Evolutionary conservation across 257 asterid species (phyloP).

Genomic region (Salvia miltiorrhiza): DNA sequence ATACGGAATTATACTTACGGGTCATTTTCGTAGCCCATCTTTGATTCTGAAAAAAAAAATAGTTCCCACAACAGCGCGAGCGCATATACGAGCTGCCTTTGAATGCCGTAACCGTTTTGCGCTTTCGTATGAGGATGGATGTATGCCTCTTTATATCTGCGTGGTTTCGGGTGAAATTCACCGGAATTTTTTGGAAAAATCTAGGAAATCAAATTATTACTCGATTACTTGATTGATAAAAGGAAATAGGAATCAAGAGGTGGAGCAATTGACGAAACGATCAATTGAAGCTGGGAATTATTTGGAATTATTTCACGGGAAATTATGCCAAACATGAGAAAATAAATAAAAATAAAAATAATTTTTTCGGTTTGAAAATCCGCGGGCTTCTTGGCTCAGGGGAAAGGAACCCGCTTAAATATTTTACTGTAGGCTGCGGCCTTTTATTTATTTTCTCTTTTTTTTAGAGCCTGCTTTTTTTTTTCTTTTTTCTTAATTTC

Average conservation of each 20-base stretch:
- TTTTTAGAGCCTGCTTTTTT: too few species aligned
- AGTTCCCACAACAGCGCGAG: neutral
- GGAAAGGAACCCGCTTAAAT: neutral
- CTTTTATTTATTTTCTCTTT: too few species aligned
- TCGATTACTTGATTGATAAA: neutral
- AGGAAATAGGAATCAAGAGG: neutral
- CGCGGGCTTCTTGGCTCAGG: neutral
- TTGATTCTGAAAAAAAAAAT: neutral
- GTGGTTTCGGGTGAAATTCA: neutral
- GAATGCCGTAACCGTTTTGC: neutral
- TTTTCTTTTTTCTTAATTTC: neutral
- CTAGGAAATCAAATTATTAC: neutral
- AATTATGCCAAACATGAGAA: neutral
- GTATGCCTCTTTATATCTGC: neutral
- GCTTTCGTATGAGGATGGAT: neutral
- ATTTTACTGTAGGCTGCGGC: too few species aligned
- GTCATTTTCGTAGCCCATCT: constrained; percentile 38
- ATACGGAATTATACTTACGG: constrained; percentile 4
- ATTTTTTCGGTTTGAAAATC: constrained; percentile 8
- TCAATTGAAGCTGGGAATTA: neutral
- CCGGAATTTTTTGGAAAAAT: neutral
- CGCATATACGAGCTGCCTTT: neutral
- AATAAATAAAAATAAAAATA: neutral
- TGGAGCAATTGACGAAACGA: neutral
- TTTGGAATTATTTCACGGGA: neutral